Conservation (phyloP, 148 eudicot species). For the Arbutus unedo region DNA sequence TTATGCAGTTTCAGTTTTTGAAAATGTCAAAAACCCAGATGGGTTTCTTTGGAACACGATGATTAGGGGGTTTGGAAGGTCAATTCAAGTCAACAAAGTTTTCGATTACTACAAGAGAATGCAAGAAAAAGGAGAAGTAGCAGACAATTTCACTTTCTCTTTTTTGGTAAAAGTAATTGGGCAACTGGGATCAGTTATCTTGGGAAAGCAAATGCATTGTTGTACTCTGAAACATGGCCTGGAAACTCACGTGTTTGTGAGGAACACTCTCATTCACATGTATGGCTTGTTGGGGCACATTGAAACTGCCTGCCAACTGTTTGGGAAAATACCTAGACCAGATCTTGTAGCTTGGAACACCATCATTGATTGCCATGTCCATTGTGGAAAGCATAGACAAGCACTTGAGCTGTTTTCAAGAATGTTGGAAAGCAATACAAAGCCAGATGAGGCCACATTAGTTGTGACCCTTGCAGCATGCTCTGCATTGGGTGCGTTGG, state of each 20-base stretch:
- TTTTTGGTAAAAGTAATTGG: conserved; percentile 36
- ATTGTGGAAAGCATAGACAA: conserved; percentile 29
- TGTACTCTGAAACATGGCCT: conserved; percentile 42
- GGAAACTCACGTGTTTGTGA: conserved; percentile 35
- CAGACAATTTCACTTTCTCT: conserved; percentile 30
- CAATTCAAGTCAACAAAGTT: conserved; percentile 10
- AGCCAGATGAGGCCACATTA: conserved; percentile 45
- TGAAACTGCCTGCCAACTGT: conserved; percentile 41
- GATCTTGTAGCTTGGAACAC: conserved; percentile 49
- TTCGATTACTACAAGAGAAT: conserved; percentile 21
- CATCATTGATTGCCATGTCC: conserved; percentile 43
- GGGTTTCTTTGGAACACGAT: conserved; percentile 39
- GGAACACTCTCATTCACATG: conserved; percentile 49
- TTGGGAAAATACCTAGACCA: conserved; percentile 38
- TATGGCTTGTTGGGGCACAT: conserved; percentile 31
- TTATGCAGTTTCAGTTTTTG: conserved; percentile 25
- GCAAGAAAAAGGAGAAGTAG: conserved; percentile 24
- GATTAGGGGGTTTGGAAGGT: conserved; percentile 38
- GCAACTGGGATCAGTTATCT: conserved; percentile 26
- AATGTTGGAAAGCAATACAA: conserved; percentile 29
- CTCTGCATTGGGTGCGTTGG: conserved; percentile 42
- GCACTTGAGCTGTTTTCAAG: conserved; percentile 38
- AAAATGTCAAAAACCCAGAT: conserved; percentile 26
- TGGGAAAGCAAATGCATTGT: conserved; percentile 50
- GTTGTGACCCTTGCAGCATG: conserved; percentile 47